phyloP scores from a whole-genome alignment of 2,329 filamentous ascomycete genomes.

The Fusarium duplospermum region DNA sequence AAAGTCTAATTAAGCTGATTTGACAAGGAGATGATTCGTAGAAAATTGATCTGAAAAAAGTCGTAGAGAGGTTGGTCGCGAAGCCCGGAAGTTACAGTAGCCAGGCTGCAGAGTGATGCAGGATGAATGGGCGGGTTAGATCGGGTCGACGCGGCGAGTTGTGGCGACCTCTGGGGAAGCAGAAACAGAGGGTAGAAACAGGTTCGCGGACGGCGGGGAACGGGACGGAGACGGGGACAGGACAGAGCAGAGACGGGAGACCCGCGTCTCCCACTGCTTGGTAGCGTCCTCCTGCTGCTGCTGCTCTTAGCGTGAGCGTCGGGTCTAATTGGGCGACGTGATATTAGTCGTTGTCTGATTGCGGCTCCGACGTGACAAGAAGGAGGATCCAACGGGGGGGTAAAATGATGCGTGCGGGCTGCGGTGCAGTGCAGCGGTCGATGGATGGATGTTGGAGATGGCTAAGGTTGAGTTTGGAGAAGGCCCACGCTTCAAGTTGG shows the following conservation, averaged over 20 bases:
- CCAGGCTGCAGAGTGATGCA: not conserved
- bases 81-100: not conserved
- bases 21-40: not conserved
- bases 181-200: conserved; percentile 7
- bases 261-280: conserved; percentile 25
- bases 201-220: conserved; percentile 1
- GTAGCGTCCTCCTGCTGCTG: not conserved
- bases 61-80: not conserved
- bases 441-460: conserved; percentile 23
- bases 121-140: conserved; percentile 22
- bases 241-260: conserved; percentile 2
- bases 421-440: not conserved
- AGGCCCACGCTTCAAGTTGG: not conserved
- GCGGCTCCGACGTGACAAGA: conserved; percentile 22
- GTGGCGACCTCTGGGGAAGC: conserved; percentile 23
- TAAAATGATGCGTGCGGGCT: conserved; percentile 14
- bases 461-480: conserved; percentile 32
- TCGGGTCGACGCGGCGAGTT: conserved; percentile 35
- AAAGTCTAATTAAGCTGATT: not conserved
- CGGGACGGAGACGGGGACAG: not conserved
- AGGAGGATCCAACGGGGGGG: not conserved
- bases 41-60: not conserved
- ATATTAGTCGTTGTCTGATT: conserved; percentile 14
- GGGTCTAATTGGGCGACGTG: conserved; percentile 13
- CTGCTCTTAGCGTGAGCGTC: conserved; percentile 1